Conservation (phyloP, 2,329 filamentous ascomycete genomes). For the Hymenoscyphus occultus region DNA sequence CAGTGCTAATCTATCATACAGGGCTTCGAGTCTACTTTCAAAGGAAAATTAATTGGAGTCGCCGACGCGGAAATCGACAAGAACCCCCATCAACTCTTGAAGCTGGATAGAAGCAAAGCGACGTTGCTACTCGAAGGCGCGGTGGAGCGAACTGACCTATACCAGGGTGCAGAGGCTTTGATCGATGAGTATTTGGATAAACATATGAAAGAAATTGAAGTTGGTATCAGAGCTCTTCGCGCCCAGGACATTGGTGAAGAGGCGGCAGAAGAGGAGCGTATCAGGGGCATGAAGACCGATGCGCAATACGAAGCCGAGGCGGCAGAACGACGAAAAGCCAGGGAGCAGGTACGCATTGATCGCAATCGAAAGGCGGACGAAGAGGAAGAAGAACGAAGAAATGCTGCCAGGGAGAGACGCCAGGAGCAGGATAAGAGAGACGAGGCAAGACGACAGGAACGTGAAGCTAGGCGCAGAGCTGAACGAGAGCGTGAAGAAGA, state of each 20-base stretch:
- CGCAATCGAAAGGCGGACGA: constrained; percentile 44
- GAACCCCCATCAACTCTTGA: constrained; percentile 68
- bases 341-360: constrained; percentile 51
- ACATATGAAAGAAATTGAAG: constrained; percentile 61
- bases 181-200: constrained; percentile 66
- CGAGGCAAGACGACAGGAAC: constrained; percentile 20
- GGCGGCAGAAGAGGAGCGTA: constrained; percentile 61
- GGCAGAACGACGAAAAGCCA: constrained; percentile 55
- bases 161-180: constrained; percentile 65
- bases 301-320: constrained; percentile 70
- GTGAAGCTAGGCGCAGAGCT: constrained; percentile 25
- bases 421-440: constrained; percentile 28
- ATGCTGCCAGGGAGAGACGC: constrained; percentile 35
- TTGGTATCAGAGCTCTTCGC: constrained; percentile 66
- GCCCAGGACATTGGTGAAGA: constrained; percentile 67
- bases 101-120: constrained; percentile 70
- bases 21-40: constrained; percentile 68
- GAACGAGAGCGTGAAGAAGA: constrained; percentile 24
- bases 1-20: constrained; percentile 36
- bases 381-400: constrained; percentile 44
- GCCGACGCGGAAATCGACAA: constrained; percentile 73
- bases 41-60: constrained; percentile 63
- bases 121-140: constrained; percentile 75
- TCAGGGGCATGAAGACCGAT: constrained; percentile 68
- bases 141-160: constrained; percentile 72